Evolutionary conservation across 805 yeast genomes (phyloP).

Genomic region (Lipomyces yamanashiensis): DNA sequence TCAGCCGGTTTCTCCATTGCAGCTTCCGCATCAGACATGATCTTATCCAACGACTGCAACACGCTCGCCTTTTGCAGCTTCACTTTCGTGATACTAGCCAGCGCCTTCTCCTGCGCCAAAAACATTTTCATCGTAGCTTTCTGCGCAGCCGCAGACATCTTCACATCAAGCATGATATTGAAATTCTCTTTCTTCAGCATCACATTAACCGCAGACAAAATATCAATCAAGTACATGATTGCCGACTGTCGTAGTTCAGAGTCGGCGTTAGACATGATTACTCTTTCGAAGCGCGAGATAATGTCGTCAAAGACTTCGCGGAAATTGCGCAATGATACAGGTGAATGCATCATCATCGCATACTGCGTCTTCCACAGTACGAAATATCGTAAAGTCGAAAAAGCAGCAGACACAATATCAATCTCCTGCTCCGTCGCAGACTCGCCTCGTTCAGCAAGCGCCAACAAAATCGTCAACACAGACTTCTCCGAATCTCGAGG

Average conservation of each 20-base stretch:
- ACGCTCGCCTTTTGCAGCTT: conserved; percentile 9
- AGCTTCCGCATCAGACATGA: conserved; percentile 9
- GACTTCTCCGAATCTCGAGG: conserved; percentile 15
- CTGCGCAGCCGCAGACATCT: conserved; percentile 15
- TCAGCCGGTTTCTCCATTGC: neutral
- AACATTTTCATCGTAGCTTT: conserved; percentile 20
- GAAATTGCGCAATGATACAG: neutral
- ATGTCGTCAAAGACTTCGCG: neutral
- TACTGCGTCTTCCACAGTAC: conserved; percentile 27
- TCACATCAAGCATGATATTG: neutral
- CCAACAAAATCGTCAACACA: neutral
- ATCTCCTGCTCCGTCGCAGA: conserved; percentile 5
- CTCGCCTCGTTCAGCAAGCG: conserved; percentile 11
- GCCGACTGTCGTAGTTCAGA: conserved; percentile 18
- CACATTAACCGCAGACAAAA: conserved; percentile 17
- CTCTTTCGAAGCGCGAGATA: neutral
- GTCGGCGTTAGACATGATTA: conserved; percentile 6
- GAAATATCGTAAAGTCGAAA: conserved; percentile 19
- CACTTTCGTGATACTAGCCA: conserved; percentile 13
- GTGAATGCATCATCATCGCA: conserved; percentile 15
- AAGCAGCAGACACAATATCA: conserved; percentile 1
- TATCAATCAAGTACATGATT: conserved; percentile 19
- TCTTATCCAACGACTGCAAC: conserved; percentile 8
- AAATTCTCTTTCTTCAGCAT: conserved; percentile 12
- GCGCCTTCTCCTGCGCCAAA: conserved; percentile 10